phyloP scores from a whole-genome alignment of 306 rosid species.

The Vigna radiata region DNA sequence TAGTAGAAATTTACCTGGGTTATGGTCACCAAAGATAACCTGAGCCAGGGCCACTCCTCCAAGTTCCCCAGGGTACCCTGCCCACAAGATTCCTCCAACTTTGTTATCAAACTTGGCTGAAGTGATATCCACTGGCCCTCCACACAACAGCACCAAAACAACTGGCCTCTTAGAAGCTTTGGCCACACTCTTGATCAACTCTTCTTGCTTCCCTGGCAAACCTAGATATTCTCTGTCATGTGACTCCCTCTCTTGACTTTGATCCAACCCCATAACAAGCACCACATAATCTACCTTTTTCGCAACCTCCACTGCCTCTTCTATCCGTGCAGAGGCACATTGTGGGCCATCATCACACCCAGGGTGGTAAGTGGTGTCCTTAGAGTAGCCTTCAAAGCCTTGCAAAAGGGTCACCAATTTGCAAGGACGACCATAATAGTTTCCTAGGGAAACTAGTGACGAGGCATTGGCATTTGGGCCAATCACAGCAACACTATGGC shows the following conservation, averaged over 20 bases:
- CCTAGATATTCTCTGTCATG: conserved; percentile 64
- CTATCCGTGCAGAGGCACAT: conserved; percentile 57
- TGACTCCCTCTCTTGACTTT: conserved; percentile 70
- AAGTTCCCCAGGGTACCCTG: conserved; percentile 91
- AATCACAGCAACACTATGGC: conserved; percentile 62
- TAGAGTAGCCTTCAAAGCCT: conserved; percentile 57
- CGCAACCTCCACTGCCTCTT: conserved; percentile 61
- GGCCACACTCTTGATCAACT: conserved; percentile 70
- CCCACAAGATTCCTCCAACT: conserved; percentile 91
- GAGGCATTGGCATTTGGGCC: conserved; percentile 83
- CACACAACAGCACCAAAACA: conserved; percentile 73
- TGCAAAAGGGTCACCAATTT: conserved; percentile 58
- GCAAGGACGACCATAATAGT: conserved; percentile 86
- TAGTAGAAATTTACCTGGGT: conserved; percentile 67
- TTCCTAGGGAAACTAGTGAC: conserved; percentile 57
- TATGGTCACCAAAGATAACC: conserved; percentile 86
- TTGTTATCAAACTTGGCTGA: conserved; percentile 61
- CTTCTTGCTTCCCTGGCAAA: conserved; percentile 75
- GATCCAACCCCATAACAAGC: conserved; percentile 88
- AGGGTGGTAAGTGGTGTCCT: conserved; percentile 50
- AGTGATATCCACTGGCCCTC: conserved; percentile 87
- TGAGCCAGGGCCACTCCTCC: conserved; percentile 86
- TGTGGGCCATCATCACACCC: conserved; percentile 63
- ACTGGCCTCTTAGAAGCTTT: conserved; percentile 69
- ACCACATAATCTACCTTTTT: conserved; percentile 70